Evolutionary conservation across 192 early-diverging fungal genomes (phyloP).

Genomic region (Linnemannia elongata): DNA sequence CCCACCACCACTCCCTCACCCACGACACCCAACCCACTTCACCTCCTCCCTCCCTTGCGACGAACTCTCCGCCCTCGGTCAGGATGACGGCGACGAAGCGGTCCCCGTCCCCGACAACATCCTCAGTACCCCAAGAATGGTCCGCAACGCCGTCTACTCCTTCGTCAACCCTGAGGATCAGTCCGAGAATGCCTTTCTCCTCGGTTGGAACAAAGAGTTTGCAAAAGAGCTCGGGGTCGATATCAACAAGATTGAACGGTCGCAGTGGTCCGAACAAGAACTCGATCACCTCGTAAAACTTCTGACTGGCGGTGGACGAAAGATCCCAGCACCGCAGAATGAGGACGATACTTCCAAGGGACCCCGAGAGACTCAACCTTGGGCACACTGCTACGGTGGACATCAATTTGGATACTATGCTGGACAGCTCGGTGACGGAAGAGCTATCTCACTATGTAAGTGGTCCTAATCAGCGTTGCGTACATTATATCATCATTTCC

Average conservation of each 20-base stretch:
- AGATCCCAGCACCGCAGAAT: constrained; percentile 56
- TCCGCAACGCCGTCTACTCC: constrained; percentile 59
- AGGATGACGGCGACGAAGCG: constrained; percentile 30
- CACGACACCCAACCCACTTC: constrained; percentile 38
- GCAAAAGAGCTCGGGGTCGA: constrained; percentile 39
- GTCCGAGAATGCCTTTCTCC: constrained; percentile 32
- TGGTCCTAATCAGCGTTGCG: background rate
- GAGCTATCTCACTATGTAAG: constrained; percentile 86
- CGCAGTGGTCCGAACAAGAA: constrained; percentile 46
- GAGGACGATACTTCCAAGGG: constrained; percentile 24
- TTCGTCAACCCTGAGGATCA: constrained; percentile 61
- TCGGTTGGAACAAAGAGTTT: constrained; percentile 43
- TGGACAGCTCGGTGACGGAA: constrained; percentile 88
- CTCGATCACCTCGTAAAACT: constrained; percentile 48
- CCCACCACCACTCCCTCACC: constrained; percentile 31
- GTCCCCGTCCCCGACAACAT: constrained; percentile 34
- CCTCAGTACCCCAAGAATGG: constrained; percentile 47
- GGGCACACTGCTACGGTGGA: constrained; percentile 80
- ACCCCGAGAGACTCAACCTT: constrained; percentile 65
- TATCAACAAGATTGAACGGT: constrained; percentile 33
- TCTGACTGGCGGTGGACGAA: constrained; percentile 25
- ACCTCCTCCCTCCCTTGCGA: constrained; percentile 56
- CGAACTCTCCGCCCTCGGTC: constrained; percentile 38
- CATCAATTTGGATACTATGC: constrained; percentile 82
- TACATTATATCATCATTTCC: background rate